Evolutionary conservation across 148 eudicot genomes (phyloP).

Genomic region (Rhododendron kiyosumense): DNA sequence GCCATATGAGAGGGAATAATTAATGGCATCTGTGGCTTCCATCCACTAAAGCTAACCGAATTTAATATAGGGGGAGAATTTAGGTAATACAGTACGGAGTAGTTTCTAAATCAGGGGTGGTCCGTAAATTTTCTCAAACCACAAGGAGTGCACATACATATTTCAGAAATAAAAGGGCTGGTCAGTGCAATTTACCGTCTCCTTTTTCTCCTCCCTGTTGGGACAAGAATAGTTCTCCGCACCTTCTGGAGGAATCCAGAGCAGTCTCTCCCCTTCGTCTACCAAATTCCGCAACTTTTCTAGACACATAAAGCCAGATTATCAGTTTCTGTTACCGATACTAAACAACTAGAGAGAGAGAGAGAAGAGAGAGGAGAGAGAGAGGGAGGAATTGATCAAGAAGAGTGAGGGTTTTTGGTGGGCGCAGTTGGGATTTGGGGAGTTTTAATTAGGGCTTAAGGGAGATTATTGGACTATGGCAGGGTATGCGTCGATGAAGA

Average conservation of each 20-base stretch:
- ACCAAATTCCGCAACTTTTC: background rate
- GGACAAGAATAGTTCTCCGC: background rate
- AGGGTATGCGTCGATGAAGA: constrained; percentile 22
- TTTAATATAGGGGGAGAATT: no score
- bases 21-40: no score
- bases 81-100: no score
- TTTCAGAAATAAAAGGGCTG: background rate
- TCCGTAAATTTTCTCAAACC: background rate
- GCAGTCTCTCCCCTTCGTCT: background rate
- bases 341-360: background rate
- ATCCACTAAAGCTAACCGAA: no score
- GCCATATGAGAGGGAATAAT: no score
- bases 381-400: background rate
- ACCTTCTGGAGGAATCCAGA: background rate
- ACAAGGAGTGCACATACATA: background rate
- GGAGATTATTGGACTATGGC: constrained; percentile 22
- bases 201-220: background rate
- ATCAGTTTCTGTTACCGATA: background rate
- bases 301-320: background rate
- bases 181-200: background rate
- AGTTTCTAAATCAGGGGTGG: no score
- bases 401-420: background rate
- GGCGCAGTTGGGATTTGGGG: background rate
- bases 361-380: background rate
- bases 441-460: background rate